Conservation (phyloP, 2,329 filamentous ascomycete species). For the Ascochyta viciae-villosae region DNA sequence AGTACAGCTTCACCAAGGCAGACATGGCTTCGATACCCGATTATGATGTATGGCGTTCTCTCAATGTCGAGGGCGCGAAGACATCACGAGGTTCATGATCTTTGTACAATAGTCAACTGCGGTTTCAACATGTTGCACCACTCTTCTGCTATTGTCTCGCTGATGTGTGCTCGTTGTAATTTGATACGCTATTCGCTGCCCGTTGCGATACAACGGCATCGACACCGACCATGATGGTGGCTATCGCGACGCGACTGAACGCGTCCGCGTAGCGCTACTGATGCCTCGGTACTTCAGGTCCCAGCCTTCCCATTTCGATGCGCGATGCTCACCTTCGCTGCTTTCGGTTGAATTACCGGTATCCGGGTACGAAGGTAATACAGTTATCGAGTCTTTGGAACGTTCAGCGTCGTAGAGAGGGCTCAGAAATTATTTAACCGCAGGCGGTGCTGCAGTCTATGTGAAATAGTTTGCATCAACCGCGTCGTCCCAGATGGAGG, state of each 20-base stretch:
- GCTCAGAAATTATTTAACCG: no score
- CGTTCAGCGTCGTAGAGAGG: no score
- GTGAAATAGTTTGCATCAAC: no score
- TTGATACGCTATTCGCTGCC: no score
- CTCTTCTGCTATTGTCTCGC: no score
- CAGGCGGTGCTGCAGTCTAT: no score
- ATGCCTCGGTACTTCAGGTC: slow-evolving; percentile 31
- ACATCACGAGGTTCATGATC: slow-evolving; percentile 49
- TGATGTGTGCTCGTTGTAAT: no score
- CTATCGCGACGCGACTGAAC: not conserved
- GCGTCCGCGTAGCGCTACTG: slow-evolving; percentile 31
- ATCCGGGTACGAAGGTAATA: no score
- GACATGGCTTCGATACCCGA: slow-evolving; percentile 27
- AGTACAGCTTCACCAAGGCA: slow-evolving; percentile 33
- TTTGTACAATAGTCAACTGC: slow-evolving; percentile 49
- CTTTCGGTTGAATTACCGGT: no score
- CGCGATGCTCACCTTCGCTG: no score
- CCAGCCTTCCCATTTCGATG: slow-evolving; percentile 11
- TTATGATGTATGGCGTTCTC: slow-evolving; percentile 46
- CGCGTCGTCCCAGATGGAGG: no score
- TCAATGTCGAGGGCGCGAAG: slow-evolving; percentile 31
- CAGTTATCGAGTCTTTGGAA: no score
- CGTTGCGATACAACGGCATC: not conserved
- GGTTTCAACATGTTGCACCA: slow-evolving; percentile 37
- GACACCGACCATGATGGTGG: not conserved